Conservation (phyloP, 2,329 filamentous ascomycete species). For the Hymenoscyphus scutula region DNA sequence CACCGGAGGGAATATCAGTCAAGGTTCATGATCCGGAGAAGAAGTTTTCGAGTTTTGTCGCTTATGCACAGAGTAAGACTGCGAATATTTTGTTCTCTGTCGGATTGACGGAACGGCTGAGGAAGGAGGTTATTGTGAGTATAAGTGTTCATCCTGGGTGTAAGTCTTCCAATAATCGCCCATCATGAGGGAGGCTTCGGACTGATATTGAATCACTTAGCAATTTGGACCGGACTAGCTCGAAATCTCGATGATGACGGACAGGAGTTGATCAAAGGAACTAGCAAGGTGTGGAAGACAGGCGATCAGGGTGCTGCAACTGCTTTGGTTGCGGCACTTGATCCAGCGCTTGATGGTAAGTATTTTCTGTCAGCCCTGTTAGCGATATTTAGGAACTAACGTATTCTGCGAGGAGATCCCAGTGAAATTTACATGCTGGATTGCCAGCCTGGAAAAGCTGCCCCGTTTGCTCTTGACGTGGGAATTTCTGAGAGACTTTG, state of each 20-base stretch:
- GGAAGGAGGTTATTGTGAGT: slow-evolving; percentile 7
- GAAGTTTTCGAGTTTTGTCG: slow-evolving; percentile 23
- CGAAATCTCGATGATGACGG: slow-evolving; percentile 19
- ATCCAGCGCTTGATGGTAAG: slow-evolving; percentile 7
- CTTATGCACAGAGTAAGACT: slow-evolving; percentile 47
- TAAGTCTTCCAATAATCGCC: slow-evolving; percentile 4
- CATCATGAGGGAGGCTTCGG: not conserved
- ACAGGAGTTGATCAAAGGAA: slow-evolving; percentile 15
- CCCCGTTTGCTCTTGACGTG: slow-evolving; percentile 6
- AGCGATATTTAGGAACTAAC: not conserved
- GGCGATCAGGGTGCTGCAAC: slow-evolving; percentile 23
- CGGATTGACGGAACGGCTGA: slow-evolving; percentile 20
- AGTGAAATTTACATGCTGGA: not conserved
- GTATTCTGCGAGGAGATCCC: not conserved
- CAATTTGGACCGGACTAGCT: slow-evolving; percentile 23
- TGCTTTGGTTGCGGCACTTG: slow-evolving; percentile 25
- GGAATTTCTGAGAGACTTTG: slow-evolving; percentile 6
- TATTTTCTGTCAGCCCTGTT: not conserved
- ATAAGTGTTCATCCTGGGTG: slow-evolving; percentile 23
- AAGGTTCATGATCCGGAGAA: slow-evolving; percentile 13
- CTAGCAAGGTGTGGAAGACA: slow-evolving; percentile 20
- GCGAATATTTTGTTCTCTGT: slow-evolving; percentile 39
- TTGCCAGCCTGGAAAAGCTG: not conserved
- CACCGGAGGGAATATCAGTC: slow-evolving; percentile 11
- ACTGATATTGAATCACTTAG: not conserved